Percentiles rank a stretch among this genome's conserved stretches.
These are phyloP conservation scores for Cucurbita argyrosperma DNA, from an alignment of 306 rosid species.

Conservation along the genomic window DNA sequence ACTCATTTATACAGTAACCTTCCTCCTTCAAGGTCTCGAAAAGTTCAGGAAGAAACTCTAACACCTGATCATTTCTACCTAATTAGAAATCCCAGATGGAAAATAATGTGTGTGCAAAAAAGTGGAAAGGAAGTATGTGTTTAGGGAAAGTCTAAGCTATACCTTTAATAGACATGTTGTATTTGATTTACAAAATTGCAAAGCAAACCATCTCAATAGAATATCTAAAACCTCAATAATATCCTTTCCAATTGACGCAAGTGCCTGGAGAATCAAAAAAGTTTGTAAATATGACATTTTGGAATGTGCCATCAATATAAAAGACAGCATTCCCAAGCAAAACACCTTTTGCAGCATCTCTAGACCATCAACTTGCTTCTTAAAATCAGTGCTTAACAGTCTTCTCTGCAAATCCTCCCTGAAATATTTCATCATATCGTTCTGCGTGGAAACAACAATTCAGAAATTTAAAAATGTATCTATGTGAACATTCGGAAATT, in stretches of 20 bases:
- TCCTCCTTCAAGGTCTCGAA: conserved; percentile 72
- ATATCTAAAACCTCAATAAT: conserved; percentile 81
- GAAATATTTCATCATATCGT: conserved; percentile 80
- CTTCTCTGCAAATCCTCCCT: conserved; percentile 95
- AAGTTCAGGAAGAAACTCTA: conserved; percentile 87
- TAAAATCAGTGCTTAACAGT: conserved; percentile 82
- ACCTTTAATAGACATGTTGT: conserved; percentile 96
- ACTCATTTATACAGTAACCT: conserved; percentile 63
- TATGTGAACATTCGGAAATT: not conserved
- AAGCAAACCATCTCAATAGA: conserved; percentile 82
- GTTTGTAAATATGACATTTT: conserved; percentile 3
- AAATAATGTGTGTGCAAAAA: not conserved
- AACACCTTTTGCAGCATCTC: conserved; percentile 89
- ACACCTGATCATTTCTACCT: conserved; percentile 41
- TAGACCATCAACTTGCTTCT: conserved; percentile 94
- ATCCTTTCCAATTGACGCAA: conserved; percentile 70
- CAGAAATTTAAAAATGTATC: not conserved
- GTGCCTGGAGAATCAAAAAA: conserved; percentile 44
- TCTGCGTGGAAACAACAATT: conserved; percentile 36
- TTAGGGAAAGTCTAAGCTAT: not conserved
- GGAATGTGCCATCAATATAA: not conserved
- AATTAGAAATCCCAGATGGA: not conserved
- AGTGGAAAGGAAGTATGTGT: not conserved
- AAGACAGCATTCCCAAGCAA: not conserved
- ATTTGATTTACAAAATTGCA: conserved; percentile 96